Percentiles rank a stretch among this genome's conserved stretches.
Evolutionary conservation across 2,329 filamentous ascomycete species (phyloP).

Genomic region (Paecilomyces fulvus): DNA sequence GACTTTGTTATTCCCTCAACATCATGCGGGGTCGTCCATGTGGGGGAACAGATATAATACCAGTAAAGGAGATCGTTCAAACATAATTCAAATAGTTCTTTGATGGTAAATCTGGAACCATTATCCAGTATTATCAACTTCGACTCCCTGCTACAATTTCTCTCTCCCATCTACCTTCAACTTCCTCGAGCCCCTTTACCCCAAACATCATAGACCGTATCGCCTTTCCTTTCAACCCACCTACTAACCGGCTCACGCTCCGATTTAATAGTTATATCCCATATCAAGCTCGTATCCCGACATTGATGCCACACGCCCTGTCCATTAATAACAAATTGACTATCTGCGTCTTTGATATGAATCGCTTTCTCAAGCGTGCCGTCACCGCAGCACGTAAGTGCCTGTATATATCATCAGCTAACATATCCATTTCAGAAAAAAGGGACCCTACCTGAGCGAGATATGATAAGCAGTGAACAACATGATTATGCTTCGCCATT

Average conservation of each 20-base stretch:
- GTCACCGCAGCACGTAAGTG: constrained; percentile 2
- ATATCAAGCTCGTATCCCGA: constrained; percentile 1
- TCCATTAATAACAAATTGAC: constrained; percentile 3
- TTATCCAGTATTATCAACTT: background rate
- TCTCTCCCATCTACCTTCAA: background rate
- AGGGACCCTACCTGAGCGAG: constrained; percentile 4
- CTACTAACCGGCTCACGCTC: background rate
- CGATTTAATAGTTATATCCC: constrained; percentile 1
- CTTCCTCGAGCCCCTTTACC: background rate
- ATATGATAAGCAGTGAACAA: constrained; percentile 6
- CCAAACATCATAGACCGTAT: constrained; percentile 6
- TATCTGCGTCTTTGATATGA: background rate
- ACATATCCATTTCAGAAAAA: background rate
- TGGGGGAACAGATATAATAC: background rate
- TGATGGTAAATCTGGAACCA: no score
- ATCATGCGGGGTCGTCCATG: background rate
- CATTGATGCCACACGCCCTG: constrained; percentile 6
- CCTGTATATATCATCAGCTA: background rate
- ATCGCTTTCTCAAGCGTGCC: constrained; percentile 4
- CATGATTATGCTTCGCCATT: background rate
- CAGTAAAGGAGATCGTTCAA: no score
- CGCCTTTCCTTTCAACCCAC: constrained; percentile 2
- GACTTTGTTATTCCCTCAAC: no score
- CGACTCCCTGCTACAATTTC: background rate
- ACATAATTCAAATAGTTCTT: no score